phyloP scores from a whole-genome alignment of 2,329 filamentous ascomycete species.

The Ascochyta clinopodiicola region DNA sequence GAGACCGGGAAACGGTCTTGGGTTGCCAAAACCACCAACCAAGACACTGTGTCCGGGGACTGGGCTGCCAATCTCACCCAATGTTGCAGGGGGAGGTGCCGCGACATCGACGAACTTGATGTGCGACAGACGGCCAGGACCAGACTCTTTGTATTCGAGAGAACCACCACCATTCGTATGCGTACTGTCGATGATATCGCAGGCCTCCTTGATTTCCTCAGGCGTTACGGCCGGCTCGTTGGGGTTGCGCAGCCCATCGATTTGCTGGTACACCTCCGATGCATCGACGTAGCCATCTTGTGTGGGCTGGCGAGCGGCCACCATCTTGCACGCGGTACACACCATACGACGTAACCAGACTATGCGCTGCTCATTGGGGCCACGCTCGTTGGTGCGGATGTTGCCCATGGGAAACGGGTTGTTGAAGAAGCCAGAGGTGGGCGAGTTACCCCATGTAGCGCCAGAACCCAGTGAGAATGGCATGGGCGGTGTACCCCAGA shows the following conservation, averaged over 20 bases:
- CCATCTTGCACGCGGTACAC: constrained; percentile 76
- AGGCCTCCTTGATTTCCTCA: constrained; percentile 79
- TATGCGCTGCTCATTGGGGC: constrained; percentile 36
- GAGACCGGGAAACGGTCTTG: constrained; percentile 39
- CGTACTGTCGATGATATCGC: constrained; percentile 85
- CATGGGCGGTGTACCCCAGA: constrained; percentile 52
- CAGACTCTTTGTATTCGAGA: constrained; percentile 72
- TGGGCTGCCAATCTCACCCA: constrained; percentile 58
- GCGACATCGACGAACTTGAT: constrained; percentile 53
- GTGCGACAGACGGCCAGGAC: constrained; percentile 43
- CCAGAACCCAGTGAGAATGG: constrained; percentile 49
- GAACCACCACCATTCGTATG: constrained; percentile 85
- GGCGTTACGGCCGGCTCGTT: constrained; percentile 63
- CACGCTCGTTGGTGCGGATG: constrained; percentile 37
- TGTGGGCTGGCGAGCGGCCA: constrained; percentile 55
- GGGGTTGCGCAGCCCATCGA: constrained; percentile 68
- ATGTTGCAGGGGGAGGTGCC: constrained; percentile 34
- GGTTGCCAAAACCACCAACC: constrained; percentile 38
- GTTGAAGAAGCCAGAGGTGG: constrained; percentile 43
- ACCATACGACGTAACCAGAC: constrained; percentile 61
- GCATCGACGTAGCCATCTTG: constrained; percentile 74
- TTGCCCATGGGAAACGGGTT: constrained; percentile 39
- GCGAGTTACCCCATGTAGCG: constrained; percentile 50
- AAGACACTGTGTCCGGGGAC: constrained; percentile 53
- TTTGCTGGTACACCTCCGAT: constrained; percentile 66